Evolutionary conservation across 2,329 filamentous ascomycete genomes (phyloP).

Genomic region (Aspergillus sp.): DNA sequence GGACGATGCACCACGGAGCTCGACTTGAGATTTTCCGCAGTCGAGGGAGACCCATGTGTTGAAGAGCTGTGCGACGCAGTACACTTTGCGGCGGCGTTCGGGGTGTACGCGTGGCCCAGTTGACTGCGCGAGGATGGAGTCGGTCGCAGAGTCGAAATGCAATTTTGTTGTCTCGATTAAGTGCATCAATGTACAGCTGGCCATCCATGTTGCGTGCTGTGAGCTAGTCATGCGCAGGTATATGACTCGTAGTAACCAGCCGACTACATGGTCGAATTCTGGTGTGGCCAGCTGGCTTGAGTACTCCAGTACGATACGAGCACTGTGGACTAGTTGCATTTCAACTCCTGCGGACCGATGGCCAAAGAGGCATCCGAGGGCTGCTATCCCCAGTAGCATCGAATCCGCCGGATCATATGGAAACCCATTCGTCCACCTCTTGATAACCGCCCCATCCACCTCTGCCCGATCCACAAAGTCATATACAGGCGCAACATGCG

Average conservation of each 20-base stretch:
- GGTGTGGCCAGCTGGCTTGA: constrained; percentile 3
- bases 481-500: constrained; percentile 8
- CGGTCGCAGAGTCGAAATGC: constrained; percentile 3
- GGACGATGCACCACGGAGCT: constrained; percentile 3
- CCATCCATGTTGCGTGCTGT: constrained; percentile 48
- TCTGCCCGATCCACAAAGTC: constrained; percentile 6
- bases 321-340: constrained; percentile 1
- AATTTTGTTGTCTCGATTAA: constrained; percentile 42
- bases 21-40: constrained; percentile 4
- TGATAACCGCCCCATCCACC: neutral
- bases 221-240: constrained; percentile 44
- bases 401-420: constrained; percentile 2
- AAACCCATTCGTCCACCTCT: constrained; percentile 1
- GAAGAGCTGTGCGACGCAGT: constrained; percentile 8
- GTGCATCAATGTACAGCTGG: constrained; percentile 49
- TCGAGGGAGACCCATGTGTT: constrained; percentile 11
- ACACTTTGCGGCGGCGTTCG: constrained; percentile 5
- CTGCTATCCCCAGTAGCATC: constrained; percentile 10
- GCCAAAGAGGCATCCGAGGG: constrained; percentile 7
- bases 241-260: constrained; percentile 43
- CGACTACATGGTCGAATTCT: constrained; percentile 5
- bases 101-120: neutral
- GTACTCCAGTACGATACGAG: constrained; percentile 4
- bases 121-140: neutral
- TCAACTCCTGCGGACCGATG: neutral